Percentiles rank a stretch among this genome's conserved stretches.
Evolutionary conservation across 208 protist species (phyloP).

Genomic region (Crithidia bombi): DNA sequence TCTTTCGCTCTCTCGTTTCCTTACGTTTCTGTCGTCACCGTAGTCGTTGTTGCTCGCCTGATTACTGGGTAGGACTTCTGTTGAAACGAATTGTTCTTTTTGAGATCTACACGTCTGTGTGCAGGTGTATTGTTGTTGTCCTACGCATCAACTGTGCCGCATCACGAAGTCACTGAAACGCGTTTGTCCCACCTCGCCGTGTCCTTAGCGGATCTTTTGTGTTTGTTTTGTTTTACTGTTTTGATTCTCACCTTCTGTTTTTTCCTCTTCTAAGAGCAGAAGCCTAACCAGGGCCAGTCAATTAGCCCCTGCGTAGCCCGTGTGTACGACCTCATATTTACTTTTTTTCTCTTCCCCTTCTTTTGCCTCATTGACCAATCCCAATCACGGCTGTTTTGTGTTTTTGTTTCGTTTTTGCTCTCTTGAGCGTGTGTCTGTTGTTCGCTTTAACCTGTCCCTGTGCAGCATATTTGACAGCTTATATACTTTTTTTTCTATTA

Average conservation of each 20-base stretch:
- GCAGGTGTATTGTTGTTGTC: neutral
- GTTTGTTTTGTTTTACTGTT: neutral
- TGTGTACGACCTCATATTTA: constrained; percentile 1
- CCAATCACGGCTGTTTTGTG: too few relatives aligned
- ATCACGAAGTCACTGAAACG: neutral
- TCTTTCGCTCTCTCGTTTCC: neutral
- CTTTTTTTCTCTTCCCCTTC: neutral
- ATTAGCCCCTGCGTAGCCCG: constrained; percentile 1
- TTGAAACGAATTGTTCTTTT: too few relatives aligned
- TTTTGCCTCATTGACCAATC: neutral
- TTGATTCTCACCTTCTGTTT: neutral
- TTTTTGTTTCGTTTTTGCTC: neutral
- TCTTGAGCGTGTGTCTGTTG: neutral
- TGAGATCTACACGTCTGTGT: neutral
- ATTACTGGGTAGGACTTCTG: too few relatives aligned
- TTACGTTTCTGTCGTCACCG: too few relatives aligned
- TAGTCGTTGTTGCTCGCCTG: too few relatives aligned
- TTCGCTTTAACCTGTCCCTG: too few relatives aligned
- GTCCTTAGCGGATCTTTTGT: neutral
- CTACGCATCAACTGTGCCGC: neutral
- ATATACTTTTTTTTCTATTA: too few relatives aligned
- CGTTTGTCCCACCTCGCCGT: neutral
- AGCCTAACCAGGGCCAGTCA: neutral
- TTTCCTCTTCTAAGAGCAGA: neutral
- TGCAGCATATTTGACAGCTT: too few relatives aligned